Evolutionary conservation across 805 yeast species (phyloP).

Genomic region (Wickerhamiella australiensis): DNA sequence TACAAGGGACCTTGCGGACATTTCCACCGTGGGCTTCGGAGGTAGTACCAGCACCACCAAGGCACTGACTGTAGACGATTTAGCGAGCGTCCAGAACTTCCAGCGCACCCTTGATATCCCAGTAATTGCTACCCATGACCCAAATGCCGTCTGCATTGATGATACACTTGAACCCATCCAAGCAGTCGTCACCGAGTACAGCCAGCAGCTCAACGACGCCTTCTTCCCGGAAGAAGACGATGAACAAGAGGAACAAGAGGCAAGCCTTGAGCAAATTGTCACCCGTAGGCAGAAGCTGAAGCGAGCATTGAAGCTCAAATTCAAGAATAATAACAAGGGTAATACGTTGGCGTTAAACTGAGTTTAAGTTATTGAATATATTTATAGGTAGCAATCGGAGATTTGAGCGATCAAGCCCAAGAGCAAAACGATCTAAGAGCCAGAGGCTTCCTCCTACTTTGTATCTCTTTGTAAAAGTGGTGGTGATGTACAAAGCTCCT

Average conservation of each 20-base stretch:
- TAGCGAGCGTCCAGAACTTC: neutral
- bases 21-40: neutral
- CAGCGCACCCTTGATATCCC: constrained; percentile 4
- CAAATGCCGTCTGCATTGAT: neutral
- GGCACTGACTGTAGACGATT: neutral
- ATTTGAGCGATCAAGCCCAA: neutral
- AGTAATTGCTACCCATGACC: constrained; percentile 1
- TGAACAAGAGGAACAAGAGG: neutral
- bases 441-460: no score
- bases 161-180: constrained; percentile 9
- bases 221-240: constrained; percentile 5
- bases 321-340: neutral
- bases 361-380: neutral
- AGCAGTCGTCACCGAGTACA: constrained; percentile 10
- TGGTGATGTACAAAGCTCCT: no score
- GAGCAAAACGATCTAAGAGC: no score
- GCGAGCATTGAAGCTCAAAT: constrained; percentile 3
- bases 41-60: neutral
- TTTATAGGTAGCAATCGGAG: neutral
- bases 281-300: constrained; percentile 1
- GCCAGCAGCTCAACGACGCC: constrained; percentile 7
- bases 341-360: neutral
- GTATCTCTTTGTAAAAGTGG: no score
- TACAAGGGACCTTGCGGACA: neutral
- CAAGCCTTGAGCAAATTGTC: constrained; percentile 1